phyloP scores from a whole-genome alignment of 2,329 filamentous ascomycete genomes.

The Fusarium torulosum region DNA sequence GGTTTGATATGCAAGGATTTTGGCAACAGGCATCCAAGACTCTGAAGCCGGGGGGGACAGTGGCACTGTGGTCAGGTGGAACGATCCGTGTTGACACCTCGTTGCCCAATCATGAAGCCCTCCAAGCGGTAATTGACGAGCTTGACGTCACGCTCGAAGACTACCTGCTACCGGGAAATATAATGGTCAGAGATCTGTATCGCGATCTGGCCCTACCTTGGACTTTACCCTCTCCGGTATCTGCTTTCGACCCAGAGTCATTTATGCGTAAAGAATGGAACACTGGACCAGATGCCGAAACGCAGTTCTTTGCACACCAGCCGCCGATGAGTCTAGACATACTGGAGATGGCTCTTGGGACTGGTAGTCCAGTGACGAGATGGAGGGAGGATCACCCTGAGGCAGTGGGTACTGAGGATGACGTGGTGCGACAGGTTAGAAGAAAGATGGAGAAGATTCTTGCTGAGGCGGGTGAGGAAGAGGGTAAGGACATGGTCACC shows the following conservation, averaged over 20 bases:
- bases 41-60: neutral
- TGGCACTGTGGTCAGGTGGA: neutral
- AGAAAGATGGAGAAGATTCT: conserved; percentile 4
- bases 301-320: neutral
- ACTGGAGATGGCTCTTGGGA: conserved; percentile 3
- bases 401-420: conserved; percentile 1
- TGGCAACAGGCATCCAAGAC: conserved; percentile 1
- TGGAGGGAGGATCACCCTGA: conserved; percentile 7
- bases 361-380: neutral
- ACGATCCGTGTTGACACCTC: neutral
- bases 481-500: neutral
- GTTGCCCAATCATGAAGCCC: neutral
- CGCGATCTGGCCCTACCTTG: neutral
- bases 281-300: neutral
- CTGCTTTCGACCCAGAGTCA: neutral
- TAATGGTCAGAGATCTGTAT: neutral
- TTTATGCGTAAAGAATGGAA: conserved; percentile 10
- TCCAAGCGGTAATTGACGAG: neutral
- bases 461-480: neutral
- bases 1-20: conserved; percentile 7
- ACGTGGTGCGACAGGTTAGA: neutral
- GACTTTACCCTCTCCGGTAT: neutral
- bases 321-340: neutral
- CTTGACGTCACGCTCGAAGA: neutral
- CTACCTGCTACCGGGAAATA: neutral